Evolutionary conservation across 169 alveolate species (phyloP), one percentile per base, ranked within the genome.

Genomic region (Cryptosporidium canis): DNA sequence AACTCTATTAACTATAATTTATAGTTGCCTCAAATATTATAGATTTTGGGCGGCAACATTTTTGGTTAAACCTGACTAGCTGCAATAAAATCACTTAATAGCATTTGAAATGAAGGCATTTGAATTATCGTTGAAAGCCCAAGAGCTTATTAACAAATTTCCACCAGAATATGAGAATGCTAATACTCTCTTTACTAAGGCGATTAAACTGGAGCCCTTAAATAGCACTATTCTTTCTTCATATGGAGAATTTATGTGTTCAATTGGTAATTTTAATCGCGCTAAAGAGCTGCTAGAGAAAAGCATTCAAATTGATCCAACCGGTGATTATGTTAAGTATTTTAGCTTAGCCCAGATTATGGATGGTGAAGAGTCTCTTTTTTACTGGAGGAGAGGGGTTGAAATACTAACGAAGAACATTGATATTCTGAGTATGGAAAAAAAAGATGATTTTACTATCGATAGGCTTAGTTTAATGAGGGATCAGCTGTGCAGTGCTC

Each of bases 141-240:
- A 77, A 33, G 72, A 35, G 24, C 39, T 51, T 14, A 16, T 77
- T 27, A 61, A 31, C 37, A 29, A 33, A 39, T 77, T 77, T n/a
- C 87, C 87, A 18, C 87, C 87, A 12, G 72, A 77, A 6, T 58
- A 77, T 43, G 87, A 77, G 0, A 48, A 61, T 31, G 87, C 87
- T 18, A 45, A 45, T 48, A 12, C n/a, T 18, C 31, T 77, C 1
- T 56, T 77, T 39, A 47, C 45, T 21, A 56, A 44, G 16, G 87
- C 87, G 11, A 33, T 41, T 16, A 29, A 41, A 12, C 27, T 29
- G 29, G 87, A 77, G 18, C 87, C 87, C 3, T 55, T 41, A 58
- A 77, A 77, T 39, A 77, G 87, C 33, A n/a, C 5, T 58, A 35
- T 61, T n/a, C 55, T 77, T 29, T 77, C 87, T 21, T 44, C 39